Percentiles rank a stretch among this genome's conserved stretches.
These are phyloP conservation scores for Actinomortierella wolfii DNA, from an alignment of 371 early-diverging fungal species.

Conservation along the genomic window DNA sequence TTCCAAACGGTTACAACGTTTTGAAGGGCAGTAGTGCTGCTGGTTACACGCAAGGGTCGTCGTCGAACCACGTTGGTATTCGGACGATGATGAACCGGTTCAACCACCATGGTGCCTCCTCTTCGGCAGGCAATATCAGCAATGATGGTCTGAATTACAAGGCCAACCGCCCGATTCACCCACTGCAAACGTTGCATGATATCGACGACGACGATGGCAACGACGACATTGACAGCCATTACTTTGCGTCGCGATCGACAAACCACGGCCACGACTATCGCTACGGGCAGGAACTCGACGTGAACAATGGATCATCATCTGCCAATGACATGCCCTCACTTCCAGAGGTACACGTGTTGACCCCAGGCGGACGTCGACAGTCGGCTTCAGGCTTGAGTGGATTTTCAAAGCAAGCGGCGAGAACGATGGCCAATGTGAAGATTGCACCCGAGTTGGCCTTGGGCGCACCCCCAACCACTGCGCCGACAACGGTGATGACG, in stretches of 20 bases:
- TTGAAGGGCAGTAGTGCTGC: constrained; percentile 4
- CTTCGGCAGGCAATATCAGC: constrained; percentile 6
- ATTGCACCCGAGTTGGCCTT: constrained; percentile 7
- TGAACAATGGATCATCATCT: not conserved
- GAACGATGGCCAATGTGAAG: too few species aligned
- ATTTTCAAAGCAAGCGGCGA: too few species aligned
- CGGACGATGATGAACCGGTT: constrained; percentile 38
- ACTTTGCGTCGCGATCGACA: constrained; percentile 2
- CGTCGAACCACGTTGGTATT: constrained; percentile 30
- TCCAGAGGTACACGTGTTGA: too few species aligned
- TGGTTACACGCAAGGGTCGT: constrained; percentile 10
- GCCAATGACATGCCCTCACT: not conserved
- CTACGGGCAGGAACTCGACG: constrained; percentile 11
- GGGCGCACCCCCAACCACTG: too few species aligned
- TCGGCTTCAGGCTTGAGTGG: too few species aligned
- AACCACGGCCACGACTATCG: constrained; percentile 3
- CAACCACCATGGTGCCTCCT: not conserved
- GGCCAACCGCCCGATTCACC: not conserved
- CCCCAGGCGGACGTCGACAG: too few species aligned
- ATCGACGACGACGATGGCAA: constrained; percentile 2
- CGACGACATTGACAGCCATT: constrained; percentile 2
- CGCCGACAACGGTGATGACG: too few species aligned
- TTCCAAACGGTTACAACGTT: not conserved
- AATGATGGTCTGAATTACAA: not conserved
- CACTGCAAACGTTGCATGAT: not conserved